Conservation (phyloP, 2,329 filamentous ascomycete genomes). For the Dactylellina cionopaga region DNA sequence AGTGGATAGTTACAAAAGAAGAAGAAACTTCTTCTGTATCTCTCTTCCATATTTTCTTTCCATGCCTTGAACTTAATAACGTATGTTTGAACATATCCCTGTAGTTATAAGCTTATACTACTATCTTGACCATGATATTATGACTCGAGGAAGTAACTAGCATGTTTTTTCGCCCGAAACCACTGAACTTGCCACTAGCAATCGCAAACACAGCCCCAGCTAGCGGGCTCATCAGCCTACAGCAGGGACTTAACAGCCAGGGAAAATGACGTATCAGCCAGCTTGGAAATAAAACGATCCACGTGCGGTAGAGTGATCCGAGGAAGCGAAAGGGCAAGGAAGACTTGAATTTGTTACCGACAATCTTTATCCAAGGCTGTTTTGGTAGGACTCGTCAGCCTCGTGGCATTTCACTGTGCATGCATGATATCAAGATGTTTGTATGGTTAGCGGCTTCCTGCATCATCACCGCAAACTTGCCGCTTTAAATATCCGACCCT, state of each 20-base stretch:
- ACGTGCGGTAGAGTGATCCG: constrained; percentile 42
- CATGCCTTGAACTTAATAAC: too few relatives aligned
- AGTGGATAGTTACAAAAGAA: too few relatives aligned
- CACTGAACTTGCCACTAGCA: too few relatives aligned
- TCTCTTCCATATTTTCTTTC: too few relatives aligned
- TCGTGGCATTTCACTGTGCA: not conserved
- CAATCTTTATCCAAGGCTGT: constrained; percentile 4
- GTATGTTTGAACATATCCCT: too few relatives aligned
- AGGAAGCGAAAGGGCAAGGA: constrained; percentile 24
- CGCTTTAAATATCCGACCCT: constrained; percentile 40
- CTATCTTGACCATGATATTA: too few relatives aligned
- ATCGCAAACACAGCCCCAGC: constrained; percentile 2
- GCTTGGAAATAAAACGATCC: constrained; percentile 6
- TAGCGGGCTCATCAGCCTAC: not conserved
- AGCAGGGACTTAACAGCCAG: not conserved
- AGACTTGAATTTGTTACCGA: constrained; percentile 4
- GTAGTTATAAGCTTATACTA: too few relatives aligned
- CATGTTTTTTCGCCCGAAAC: too few relatives aligned
- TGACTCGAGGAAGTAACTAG: too few relatives aligned
- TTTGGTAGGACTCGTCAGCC: constrained; percentile 14
- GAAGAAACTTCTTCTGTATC: too few relatives aligned
- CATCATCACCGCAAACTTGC: constrained; percentile 7
- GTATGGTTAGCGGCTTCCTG: constrained; percentile 4
- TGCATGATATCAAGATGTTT: not conserved
- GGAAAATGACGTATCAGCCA: constrained; percentile 20